Base-by-base conservation (phyloP, 2,329 filamentous ascomycete genomes). In the Zasmidium citrigriseum region DNA sequence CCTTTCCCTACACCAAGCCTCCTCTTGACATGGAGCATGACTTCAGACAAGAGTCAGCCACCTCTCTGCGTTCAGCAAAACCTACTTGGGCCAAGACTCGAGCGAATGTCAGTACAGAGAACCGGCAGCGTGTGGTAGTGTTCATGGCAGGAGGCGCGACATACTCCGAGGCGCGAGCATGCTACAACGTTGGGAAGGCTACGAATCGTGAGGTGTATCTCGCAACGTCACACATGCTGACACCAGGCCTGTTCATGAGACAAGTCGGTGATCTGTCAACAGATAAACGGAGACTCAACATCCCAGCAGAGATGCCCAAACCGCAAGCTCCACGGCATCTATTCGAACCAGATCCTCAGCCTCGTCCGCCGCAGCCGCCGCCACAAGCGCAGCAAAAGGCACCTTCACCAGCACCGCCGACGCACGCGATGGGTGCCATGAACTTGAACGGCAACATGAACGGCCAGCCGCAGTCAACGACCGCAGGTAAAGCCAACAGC, bases 141-240 rank as follows among this genome's bases (percentile, higher is more conserved):
- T 98, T 96, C 73, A 89, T 98, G 83, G 95, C 93, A 1, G 95
- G 95, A 49, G 95, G 95, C 46, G 95, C 95, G 20, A 98, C 95
- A 0, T 96, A 93, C 73, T 92, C 91, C 4, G 95, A 99, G 76
- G 84, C 90, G 27, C 86, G 95, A 24, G 84, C 87, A 12, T 99
- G 95, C 77, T 98, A 98, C 72, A 91, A 97, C 68, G 79, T 93
- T 23, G 89, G 90, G 2, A 83, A 87, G 53, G 79, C 86, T 51
- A 86, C 86, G 48, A 86, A 85, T 53, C 86, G 89, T 64, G 95
- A 99, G 67, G 80, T 98, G n/a, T 90, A 96, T 72, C 84, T 99
- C 4, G 86, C 89, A 18, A 95, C 91, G 0, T 93, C 89, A 22
- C 95, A 99, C 72, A 97, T 99, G 93, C 80, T 96, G 48, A 95